phyloP scores from a whole-genome alignment of 805 yeast species.

The Candida khao-thaluensis region DNA sequence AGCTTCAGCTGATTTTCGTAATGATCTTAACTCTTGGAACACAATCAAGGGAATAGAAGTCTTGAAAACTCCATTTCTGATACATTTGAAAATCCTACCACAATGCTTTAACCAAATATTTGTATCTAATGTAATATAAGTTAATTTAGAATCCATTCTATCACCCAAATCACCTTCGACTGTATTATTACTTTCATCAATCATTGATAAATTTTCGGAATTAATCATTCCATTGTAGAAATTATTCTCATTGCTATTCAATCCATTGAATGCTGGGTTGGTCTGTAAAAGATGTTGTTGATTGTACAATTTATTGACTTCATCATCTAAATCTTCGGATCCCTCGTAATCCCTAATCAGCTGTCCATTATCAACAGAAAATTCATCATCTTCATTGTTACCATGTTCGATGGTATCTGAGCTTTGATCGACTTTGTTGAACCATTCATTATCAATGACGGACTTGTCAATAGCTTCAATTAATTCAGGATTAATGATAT shows the following conservation, averaged over 20 bases:
- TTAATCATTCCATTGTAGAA: slow-evolving; percentile 24
- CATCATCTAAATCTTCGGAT: slow-evolving; percentile 20
- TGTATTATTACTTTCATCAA: slow-evolving; percentile 12
- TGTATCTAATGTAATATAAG: slow-evolving; percentile 68
- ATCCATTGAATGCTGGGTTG: slow-evolving; percentile 10
- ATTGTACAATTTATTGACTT: slow-evolving; percentile 18
- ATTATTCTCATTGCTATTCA: slow-evolving; percentile 18
- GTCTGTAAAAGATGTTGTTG: slow-evolving; percentile 20
- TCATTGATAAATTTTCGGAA: slow-evolving; percentile 18
- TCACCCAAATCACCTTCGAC: slow-evolving; percentile 54
- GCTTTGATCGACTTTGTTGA: slow-evolving; percentile 14
- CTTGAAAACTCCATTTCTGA: slow-evolving; percentile 56
- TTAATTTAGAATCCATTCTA: slow-evolving; percentile 54
- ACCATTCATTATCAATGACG: slow-evolving; percentile 27
- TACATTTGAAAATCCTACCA: slow-evolving; percentile 70
- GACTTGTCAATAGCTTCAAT: slow-evolving; percentile 8
- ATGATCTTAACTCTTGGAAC: slow-evolving; percentile 71
- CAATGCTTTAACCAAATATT: slow-evolving; percentile 81
- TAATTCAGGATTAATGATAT: slow-evolving; percentile 12
- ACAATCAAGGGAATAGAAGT: slow-evolving; percentile 71
- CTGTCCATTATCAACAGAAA: slow-evolving; percentile 15
- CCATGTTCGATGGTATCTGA: slow-evolving; percentile 23
- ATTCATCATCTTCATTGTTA: slow-evolving; percentile 20
- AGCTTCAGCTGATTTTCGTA: slow-evolving; percentile 69
- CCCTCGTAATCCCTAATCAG: slow-evolving; percentile 23